These are phyloP conservation scores for Coemansia sp. DNA, from an alignment of 192 early-diverging fungal genomes.

Conservation along the genomic window DNA sequence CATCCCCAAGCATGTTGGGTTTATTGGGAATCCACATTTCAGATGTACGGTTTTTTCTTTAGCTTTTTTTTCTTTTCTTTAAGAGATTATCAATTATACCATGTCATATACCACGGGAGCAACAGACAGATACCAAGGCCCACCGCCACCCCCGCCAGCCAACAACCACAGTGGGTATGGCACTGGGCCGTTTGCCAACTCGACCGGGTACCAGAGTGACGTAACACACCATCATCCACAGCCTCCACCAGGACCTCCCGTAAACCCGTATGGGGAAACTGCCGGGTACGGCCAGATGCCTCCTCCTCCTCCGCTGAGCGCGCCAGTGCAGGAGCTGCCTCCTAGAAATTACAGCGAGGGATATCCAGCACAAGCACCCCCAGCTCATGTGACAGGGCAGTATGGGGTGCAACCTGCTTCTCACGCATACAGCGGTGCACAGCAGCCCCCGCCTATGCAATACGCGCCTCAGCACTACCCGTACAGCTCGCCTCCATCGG, in stretches of 20 bases:
- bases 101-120: constrained; percentile 5
- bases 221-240: neutral
- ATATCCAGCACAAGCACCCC: neutral
- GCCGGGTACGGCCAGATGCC: constrained; percentile 5
- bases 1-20: no score
- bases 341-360: neutral
- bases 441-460: neutral
- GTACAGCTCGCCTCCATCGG: constrained; percentile 1
- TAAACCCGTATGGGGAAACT: neutral
- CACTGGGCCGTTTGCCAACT: neutral
- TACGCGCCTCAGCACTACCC: neutral
- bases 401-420: constrained; percentile 7
- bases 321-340: constrained; percentile 3
- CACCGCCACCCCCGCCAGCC: neutral
- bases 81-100: no score
- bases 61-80: constrained; percentile 4
- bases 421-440: constrained; percentile 1
- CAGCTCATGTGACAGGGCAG: constrained; percentile 14
- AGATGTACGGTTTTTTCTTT: neutral
- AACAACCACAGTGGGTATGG: constrained; percentile 1
- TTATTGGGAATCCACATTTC: no score
- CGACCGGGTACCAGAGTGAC: neutral
- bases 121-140: constrained; percentile 1
- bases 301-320: constrained; percentile 2
- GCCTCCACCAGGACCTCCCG: neutral